These are phyloP conservation scores for Parachaetomium inaequale DNA, from an alignment of 495 filamentous ascomycete genomes.

Conservation along the genomic window DNA sequence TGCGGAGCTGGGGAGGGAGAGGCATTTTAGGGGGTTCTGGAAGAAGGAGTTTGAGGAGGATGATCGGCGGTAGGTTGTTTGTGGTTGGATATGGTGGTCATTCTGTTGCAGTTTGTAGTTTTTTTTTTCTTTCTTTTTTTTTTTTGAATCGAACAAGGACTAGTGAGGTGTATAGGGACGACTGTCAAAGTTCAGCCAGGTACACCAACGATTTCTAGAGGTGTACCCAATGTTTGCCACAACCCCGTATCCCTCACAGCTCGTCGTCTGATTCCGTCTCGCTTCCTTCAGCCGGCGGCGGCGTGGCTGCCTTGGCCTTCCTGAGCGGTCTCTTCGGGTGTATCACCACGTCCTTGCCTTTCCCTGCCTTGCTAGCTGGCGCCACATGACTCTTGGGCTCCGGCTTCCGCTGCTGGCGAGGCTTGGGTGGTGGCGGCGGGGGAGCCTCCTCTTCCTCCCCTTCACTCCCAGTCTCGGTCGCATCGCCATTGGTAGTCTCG, in stretches of 20 bases:
- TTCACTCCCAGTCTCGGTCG: constrained; percentile 41
- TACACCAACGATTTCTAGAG: too few species aligned
- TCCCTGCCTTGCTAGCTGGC: constrained; percentile 4
- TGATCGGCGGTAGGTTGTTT: constrained; percentile 52
- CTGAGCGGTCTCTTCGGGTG: constrained; percentile 26
- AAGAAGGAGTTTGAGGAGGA: constrained; percentile 53
- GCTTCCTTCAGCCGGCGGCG: constrained; percentile 30
- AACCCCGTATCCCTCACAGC: constrained; percentile 26
- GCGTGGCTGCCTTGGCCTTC: constrained; percentile 18
- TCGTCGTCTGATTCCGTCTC: constrained; percentile 47
- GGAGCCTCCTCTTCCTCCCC: constrained; percentile 41
- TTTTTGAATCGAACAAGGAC: too few species aligned
- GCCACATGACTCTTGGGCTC: background rate
- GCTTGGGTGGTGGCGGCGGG: constrained; percentile 20
- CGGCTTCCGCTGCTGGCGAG: constrained; percentile 3
- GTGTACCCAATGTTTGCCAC: background rate
- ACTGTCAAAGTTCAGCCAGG: too few species aligned
- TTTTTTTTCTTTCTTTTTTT: too few species aligned
- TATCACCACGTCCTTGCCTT: constrained; percentile 14
- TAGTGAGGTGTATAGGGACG: too few species aligned
- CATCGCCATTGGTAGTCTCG: constrained; percentile 42
- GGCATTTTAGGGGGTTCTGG: constrained; percentile 71
- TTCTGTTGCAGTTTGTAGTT: too few species aligned
- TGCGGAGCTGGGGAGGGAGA: constrained; percentile 54
- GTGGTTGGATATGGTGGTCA: background rate